A percentile compares a stretch with the other conserved stretches of the same genome.
Conservation (phyloP, 257 asterid species). For the Forsythia viridissima region DNA sequence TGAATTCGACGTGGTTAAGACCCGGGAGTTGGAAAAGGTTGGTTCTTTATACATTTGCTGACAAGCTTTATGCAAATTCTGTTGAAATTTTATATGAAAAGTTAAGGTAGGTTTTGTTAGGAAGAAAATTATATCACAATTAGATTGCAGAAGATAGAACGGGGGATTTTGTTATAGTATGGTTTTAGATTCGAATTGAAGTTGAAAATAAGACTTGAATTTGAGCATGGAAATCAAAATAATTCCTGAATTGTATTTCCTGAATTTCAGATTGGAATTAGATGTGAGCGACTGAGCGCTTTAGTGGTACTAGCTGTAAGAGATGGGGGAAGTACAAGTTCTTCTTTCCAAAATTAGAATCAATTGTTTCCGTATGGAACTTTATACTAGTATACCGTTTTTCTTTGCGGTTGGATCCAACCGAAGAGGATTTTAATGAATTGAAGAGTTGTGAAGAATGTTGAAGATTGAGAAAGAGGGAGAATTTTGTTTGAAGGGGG, state of each 20-base stretch:
- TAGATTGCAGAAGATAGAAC: neutral
- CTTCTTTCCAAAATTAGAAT: neutral
- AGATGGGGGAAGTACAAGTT: neutral
- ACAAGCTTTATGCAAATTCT: neutral
- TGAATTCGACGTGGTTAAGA: constrained; percentile 60
- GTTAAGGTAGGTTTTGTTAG: neutral
- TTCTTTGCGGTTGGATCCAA: no score
- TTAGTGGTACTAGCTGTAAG: neutral
- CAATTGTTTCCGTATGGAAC: neutral
- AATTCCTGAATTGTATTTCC: neutral
- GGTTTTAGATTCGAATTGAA: neutral
- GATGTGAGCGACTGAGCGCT: neutral
- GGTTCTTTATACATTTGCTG: constrained; percentile 23
- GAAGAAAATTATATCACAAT: neutral
- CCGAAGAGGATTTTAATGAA: no score
- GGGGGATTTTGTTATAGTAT: neutral
- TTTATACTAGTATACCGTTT: no score
- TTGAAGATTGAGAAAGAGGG: no score
- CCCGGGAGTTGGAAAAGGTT: constrained; percentile 81
- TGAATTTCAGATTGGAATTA: neutral
- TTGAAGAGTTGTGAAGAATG: no score
- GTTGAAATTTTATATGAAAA: neutral
- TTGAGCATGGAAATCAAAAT: neutral
- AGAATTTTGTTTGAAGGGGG: no score
- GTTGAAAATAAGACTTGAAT: neutral